These are phyloP conservation scores for Taphrina communis DNA, from an alignment of 1,139 yeast genomes.

Conservation along the genomic window DNA sequence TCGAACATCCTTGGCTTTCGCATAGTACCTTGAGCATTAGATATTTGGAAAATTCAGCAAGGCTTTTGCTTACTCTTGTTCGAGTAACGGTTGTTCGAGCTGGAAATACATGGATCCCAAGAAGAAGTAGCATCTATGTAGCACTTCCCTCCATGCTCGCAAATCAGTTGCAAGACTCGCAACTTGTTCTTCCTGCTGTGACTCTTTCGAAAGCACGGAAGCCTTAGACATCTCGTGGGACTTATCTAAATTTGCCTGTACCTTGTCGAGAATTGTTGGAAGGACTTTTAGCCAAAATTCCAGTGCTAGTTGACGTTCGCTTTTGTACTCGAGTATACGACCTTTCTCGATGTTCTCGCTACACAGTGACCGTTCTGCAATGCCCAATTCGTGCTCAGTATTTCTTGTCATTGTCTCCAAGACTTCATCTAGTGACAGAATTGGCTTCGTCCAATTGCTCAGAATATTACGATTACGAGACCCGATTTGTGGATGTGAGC, in stretches of 20 bases:
- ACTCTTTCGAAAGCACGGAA: neutral
- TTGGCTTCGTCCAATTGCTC: constrained; percentile 47
- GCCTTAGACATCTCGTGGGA: neutral
- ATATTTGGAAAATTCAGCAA: constrained; percentile 55
- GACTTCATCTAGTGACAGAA: constrained; percentile 67
- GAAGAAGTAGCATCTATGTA: constrained; percentile 79
- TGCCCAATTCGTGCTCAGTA: constrained; percentile 59
- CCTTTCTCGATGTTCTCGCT: constrained; percentile 62
- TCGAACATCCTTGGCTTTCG: constrained; percentile 68
- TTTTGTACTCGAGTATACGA: constrained; percentile 63
- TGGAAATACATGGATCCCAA: constrained; percentile 83
- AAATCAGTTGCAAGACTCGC: constrained; percentile 21
- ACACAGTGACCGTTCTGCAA: constrained; percentile 59
- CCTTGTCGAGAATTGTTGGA: constrained; percentile 49
- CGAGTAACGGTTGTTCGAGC: constrained; percentile 54
- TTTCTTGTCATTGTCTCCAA: constrained; percentile 65
- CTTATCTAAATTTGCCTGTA: neutral
- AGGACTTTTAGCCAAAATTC: constrained; percentile 56
- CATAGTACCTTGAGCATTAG: constrained; percentile 56
- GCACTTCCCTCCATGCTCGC: constrained; percentile 60
- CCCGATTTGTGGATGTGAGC: constrained; percentile 82
- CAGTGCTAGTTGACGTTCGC: constrained; percentile 61
- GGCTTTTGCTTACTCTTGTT: constrained; percentile 62
- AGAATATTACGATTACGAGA: constrained; percentile 52
- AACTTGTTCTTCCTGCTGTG: neutral